These are phyloP conservation scores for Suillus weaverae DNA, from an alignment of 768 basidiomycete genomes.

Conservation along the genomic window DNA sequence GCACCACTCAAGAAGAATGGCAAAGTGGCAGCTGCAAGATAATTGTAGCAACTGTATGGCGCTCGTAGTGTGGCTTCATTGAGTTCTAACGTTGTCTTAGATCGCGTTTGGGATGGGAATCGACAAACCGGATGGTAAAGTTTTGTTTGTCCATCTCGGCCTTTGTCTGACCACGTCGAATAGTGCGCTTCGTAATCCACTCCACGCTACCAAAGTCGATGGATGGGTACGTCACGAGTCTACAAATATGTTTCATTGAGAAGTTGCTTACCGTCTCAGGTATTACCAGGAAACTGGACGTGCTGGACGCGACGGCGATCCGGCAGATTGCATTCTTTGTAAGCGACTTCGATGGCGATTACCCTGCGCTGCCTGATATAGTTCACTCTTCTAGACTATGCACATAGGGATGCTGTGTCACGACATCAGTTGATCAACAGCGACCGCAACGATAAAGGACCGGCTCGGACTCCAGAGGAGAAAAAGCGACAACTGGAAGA, in stretches of 20 bases:
- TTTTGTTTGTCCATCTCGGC: not conserved
- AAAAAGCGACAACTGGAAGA: conserved; percentile 69
- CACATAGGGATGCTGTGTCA: conserved; percentile 54
- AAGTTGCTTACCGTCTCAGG: conserved; percentile 35
- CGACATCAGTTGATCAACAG: conserved; percentile 64
- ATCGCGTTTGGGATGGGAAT: conserved; percentile 98
- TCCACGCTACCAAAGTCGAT: conserved; percentile 77
- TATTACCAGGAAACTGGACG: conserved; percentile 97
- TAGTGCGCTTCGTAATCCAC: conserved; percentile 93
- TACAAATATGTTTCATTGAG: conserved; percentile 6
- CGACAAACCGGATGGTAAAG: conserved; percentile 76
- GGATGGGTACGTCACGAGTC: conserved; percentile 60
- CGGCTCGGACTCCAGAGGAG: conserved; percentile 28
- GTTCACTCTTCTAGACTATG: conserved; percentile 54
- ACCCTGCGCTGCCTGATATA: not conserved
- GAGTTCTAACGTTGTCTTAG: conserved; percentile 39
- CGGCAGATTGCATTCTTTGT: conserved; percentile 89
- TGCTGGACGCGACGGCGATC: conserved; percentile 87
- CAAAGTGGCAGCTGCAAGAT: conserved; percentile 67
- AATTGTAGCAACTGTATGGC: conserved; percentile 87
- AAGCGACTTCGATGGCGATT: conserved; percentile 25
- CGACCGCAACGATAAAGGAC: conserved; percentile 39
- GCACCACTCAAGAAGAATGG: conserved; percentile 69
- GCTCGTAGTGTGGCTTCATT: not conserved
- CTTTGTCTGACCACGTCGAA: not conserved